Conservation (phyloP, 73 alveolate genomes). For the Strombidium stylifer region DNA sequence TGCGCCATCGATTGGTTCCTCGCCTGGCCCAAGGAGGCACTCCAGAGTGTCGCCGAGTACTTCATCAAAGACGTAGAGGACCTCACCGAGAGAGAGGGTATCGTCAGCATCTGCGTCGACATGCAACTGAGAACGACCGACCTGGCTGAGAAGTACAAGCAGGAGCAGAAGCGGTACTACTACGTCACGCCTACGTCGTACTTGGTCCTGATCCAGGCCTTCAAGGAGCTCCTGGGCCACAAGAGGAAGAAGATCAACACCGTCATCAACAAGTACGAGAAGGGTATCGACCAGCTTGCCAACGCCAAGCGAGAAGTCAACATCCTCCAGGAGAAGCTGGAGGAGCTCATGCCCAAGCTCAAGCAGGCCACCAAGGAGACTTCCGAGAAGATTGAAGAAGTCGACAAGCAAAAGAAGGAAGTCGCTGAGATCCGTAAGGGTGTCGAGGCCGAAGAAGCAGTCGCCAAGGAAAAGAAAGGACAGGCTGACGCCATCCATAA, state of each 20-base stretch:
- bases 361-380: constrained; percentile 92
- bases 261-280: constrained; percentile 89
- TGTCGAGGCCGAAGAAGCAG: constrained; percentile 94
- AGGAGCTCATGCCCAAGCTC: constrained; percentile 87
- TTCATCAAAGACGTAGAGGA: constrained; percentile 61
- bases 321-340: constrained; percentile 86
- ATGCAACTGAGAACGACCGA: constrained; percentile 73
- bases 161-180: constrained; percentile 92
- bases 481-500: constrained; percentile 90
- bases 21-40: constrained; percentile 97
- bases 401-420: constrained; percentile 89
- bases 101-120: constrained; percentile 87
- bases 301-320: constrained; percentile 98
- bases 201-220: constrained; percentile 97
- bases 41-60: constrained; percentile 96
- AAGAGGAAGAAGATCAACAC: constrained; percentile 91
- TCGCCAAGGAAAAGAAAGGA: constrained; percentile 70
- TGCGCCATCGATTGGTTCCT: constrained; percentile 87
- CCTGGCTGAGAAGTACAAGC: constrained; percentile 78
- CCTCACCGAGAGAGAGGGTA: constrained; percentile 70
- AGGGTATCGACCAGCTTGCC: constrained; percentile 95
- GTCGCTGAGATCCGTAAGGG: constrained; percentile 93
- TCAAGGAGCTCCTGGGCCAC: constrained; percentile 92
- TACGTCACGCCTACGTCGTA: constrained; percentile 99
- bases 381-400: constrained; percentile 86